Base-by-base conservation (phyloP, 106 monocot genomes). In the Narthecium ossifragum region DNA sequence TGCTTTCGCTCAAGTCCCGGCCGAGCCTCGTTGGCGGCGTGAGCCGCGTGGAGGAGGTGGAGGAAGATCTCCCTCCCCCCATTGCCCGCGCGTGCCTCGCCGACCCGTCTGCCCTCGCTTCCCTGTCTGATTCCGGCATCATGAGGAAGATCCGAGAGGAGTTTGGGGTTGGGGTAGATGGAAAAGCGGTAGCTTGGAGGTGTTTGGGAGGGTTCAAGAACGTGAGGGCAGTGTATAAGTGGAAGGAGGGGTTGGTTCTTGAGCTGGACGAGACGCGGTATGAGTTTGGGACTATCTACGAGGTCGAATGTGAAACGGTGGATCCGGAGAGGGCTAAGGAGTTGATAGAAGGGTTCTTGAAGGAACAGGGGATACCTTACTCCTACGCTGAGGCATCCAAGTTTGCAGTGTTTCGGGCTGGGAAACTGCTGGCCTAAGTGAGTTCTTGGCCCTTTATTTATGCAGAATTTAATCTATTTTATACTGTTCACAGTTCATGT, bases 1-100 rank as follows among this genome's bases (percentile, higher is more conserved):
- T 92, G 22, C 59, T 82, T 64, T 88, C 98, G 49, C 87, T 99
- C 57, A 99, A 99, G 64, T 60, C 79, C 60, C 80, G 73, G 27
- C 75, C 98, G 33, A 60, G 36, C 26, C 65, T 99, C 47, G 54
- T 33, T 58, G 79, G 45, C 62, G 98, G 98, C 30, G 31, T 99
- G 55, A 98, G 98, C 75, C 75, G 87, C 22, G 98, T 98, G 15
- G 98, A 98, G 78, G 98, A 98, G 71, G 71, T 76, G 13, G 98
- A 98, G 69, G 98, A 98, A 64, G 91, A 86, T 2, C 56, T 98
- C 41, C 79, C 84, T 4, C 87, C 90, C 10, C 24, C 68, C 3
- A 43, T 85, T 26, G 91, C 67, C 63, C 73, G 87, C 26, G 57
- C 71, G 14, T 78, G 73, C 23, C 72, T 89, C 23, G 26, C 50